phyloP scores from a whole-genome alignment of 2,329 filamentous ascomycete genomes.

The Alternaria consortialis region DNA sequence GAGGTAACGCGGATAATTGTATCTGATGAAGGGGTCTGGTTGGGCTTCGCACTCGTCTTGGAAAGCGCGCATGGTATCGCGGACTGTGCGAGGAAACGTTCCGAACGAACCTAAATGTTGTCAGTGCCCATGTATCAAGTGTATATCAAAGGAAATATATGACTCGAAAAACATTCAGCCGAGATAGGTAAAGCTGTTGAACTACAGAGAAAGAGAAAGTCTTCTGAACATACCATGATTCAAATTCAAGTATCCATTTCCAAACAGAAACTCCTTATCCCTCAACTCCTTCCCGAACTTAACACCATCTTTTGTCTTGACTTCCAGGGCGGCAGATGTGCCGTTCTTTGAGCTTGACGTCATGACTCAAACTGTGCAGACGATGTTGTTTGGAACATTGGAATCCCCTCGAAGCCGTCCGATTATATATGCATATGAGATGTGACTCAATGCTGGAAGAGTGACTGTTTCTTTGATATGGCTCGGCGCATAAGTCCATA shows the following conservation, averaged over 20 bases:
- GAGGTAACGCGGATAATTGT: slow-evolving; percentile 69
- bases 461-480: background rate
- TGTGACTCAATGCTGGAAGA: slow-evolving; percentile 5
- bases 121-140: background rate
- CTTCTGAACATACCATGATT: slow-evolving; percentile 72
- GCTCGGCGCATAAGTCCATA: background rate
- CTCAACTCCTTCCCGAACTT: slow-evolving; percentile 64
- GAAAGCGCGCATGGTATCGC: slow-evolving; percentile 67
- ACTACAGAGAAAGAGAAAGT: background rate
- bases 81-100: slow-evolving; percentile 72
- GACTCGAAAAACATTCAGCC: too few species aligned
- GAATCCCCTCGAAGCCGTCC: background rate
- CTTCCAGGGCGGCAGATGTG: slow-evolving; percentile 16
- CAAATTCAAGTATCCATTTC: slow-evolving; percentile 72
- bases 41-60: slow-evolving; percentile 72
- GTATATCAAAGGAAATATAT: background rate
- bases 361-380: slow-evolving; percentile 20
- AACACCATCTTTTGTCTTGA: slow-evolving; percentile 31
- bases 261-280: slow-evolving; percentile 72
- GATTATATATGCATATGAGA: slow-evolving; percentile 1
- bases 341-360: slow-evolving; percentile 12
- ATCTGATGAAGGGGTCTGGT: slow-evolving; percentile 81
- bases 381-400: background rate
- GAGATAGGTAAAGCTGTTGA: background rate
- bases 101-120: slow-evolving; percentile 75